Evolutionary conservation across 2,329 filamentous ascomycete species (phyloP).

Genomic region (Venturia carpophila): DNA sequence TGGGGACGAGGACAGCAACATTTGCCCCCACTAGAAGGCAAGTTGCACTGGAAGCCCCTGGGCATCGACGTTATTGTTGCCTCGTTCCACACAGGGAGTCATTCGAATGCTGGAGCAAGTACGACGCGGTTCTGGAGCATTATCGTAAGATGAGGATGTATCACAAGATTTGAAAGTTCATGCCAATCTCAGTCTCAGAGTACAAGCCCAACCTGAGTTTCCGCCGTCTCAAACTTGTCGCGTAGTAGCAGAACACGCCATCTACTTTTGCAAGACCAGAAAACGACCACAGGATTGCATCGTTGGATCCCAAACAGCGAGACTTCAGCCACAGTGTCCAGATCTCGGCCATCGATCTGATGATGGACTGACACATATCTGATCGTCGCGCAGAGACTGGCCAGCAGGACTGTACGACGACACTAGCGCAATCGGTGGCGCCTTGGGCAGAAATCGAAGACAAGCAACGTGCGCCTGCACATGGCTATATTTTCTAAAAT

Average conservation of each 20-base stretch:
- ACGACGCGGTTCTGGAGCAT: background rate
- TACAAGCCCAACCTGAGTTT: background rate
- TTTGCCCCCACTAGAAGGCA: background rate
- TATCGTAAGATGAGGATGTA: background rate
- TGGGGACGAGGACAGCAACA: background rate
- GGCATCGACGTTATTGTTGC: background rate
- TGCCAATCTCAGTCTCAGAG: slow-evolving; percentile 7
- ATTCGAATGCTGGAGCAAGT: background rate
- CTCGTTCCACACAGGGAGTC: background rate
- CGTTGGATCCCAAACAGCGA: background rate
- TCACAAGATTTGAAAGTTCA: background rate
- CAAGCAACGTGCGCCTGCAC: slow-evolving; percentile 8
- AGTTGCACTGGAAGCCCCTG: slow-evolving; percentile 1
- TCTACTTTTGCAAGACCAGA: slow-evolving; percentile 5
- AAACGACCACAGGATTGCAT: background rate
- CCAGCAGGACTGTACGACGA: slow-evolving; percentile 4
- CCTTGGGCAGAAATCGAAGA: slow-evolving; percentile 8
- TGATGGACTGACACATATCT: slow-evolving; percentile 4
- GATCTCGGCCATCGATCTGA: slow-evolving; percentile 9
- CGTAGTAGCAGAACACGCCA: background rate
- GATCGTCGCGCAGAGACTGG: slow-evolving; percentile 5
- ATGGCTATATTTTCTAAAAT: slow-evolving; percentile 4
- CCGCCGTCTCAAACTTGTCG: background rate
- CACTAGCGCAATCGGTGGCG: slow-evolving; percentile 8
- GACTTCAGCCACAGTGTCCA: background rate